Percentiles rank a stretch among this genome's conserved stretches.
phyloP scores from a whole-genome alignment of 768 basidiomycete genomes.

The Ramaria sp. region DNA sequence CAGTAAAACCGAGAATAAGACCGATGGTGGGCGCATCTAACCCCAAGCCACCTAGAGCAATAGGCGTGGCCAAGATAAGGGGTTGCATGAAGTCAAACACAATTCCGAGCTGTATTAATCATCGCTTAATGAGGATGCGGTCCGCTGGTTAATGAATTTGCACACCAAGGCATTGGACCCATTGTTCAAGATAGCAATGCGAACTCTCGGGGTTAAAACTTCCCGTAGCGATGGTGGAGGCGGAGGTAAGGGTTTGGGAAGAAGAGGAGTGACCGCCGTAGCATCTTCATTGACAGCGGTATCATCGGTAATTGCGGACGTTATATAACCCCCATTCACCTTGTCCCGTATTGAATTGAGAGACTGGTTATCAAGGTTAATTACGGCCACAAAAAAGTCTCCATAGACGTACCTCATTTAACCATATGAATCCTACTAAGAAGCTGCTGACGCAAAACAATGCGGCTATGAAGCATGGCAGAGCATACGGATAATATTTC shows the following conservation, averaged over 20 bases:
- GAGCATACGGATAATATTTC: not conserved
- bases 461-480: not conserved
- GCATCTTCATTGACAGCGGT: not conserved
- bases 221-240: not conserved
- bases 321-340: not conserved
- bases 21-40: conserved; percentile 28
- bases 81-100: conserved; percentile 23
- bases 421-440: not conserved
- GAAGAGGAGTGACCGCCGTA: not conserved
- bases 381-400: not conserved
- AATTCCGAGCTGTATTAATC: not conserved
- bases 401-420: not conserved
- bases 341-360: not conserved
- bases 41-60: conserved; percentile 27
- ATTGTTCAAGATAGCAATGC: not conserved
- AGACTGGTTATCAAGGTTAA: not conserved
- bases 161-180: not conserved
- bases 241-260: not conserved
- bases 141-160: not conserved
- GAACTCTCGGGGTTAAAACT: not conserved
- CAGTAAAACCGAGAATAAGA: conserved; percentile 23
- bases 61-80: conserved; percentile 23
- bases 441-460: not conserved
- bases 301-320: not conserved
- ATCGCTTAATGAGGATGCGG: not conserved